These are phyloP conservation scores for Ramularia endophylla DNA, from an alignment of 2,329 filamentous ascomycete genomes.

Conservation along the genomic window DNA sequence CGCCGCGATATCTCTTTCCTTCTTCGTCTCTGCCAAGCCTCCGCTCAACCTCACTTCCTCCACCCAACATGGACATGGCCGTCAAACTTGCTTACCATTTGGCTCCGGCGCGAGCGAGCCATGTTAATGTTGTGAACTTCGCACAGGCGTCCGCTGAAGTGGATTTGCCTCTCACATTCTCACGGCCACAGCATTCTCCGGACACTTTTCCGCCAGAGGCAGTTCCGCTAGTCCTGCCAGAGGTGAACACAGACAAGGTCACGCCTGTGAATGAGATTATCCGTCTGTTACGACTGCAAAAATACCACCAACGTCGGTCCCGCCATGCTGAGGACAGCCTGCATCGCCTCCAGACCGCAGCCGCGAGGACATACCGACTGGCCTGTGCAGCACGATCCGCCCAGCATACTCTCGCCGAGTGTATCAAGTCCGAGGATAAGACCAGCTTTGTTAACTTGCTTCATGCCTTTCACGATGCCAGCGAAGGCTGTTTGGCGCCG, in stretches of 20 bases:
- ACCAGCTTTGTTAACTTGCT: conserved; percentile 68
- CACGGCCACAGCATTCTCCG: conserved; percentile 5
- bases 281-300: conserved; percentile 69
- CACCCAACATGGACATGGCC: conserved; percentile 17
- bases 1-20: conserved; percentile 16
- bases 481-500: conserved; percentile 66
- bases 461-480: conserved; percentile 70
- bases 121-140: background rate
- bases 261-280: conserved; percentile 62
- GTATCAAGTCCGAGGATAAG: conserved; percentile 73
- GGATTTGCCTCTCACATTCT: conserved; percentile 7
- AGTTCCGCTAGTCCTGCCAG: background rate
- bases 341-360: conserved; percentile 68
- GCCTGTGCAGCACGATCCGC: conserved; percentile 68
- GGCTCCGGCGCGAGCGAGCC: conserved; percentile 7
- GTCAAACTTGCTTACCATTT: conserved; percentile 14
- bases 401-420: conserved; percentile 69
- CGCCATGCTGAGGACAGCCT: conserved; percentile 66
- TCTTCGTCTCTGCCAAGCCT: conserved; percentile 10
- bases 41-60: conserved; percentile 8
- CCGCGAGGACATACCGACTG: conserved; percentile 67
- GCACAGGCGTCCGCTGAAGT: conserved; percentile 5
- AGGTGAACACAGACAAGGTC: conserved; percentile 6
- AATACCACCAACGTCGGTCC: conserved; percentile 76
- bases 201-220: background rate